phyloP scores from a whole-genome alignment of 441 rosid genomes.

The Aleurites moluccanus region DNA sequence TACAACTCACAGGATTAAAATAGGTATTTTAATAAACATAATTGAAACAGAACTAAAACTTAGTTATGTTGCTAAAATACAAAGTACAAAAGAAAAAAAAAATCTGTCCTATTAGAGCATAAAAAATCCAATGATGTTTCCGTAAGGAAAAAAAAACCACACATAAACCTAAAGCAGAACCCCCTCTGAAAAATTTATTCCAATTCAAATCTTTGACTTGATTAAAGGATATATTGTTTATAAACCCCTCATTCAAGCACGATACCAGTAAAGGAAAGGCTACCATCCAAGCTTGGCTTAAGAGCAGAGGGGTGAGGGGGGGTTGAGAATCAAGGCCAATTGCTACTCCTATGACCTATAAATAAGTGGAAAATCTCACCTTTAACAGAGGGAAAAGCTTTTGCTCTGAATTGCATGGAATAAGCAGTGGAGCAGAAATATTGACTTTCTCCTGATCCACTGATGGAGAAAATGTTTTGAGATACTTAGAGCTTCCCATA shows the following conservation, averaged over 20 bases:
- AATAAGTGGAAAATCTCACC: conserved; percentile 35
- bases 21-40: neutral
- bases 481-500: conserved; percentile 36
- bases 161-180: neutral
- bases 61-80: neutral
- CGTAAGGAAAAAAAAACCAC: neutral
- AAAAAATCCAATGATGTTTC: neutral
- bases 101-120: neutral
- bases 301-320: neutral
- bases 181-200: neutral
- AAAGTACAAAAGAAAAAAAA: neutral
- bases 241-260: neutral
- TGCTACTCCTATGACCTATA: neutral
- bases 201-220: neutral
- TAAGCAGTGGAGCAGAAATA: conserved; percentile 31
- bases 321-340: neutral
- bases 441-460: conserved; percentile 29
- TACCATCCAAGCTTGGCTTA: neutral
- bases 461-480: conserved; percentile 40
- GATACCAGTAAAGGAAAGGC: neutral
- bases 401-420: conserved; percentile 16
- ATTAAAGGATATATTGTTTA: neutral
- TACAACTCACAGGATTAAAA: neutral
- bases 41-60: neutral
- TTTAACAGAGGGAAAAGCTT: conserved; percentile 14